Evolutionary conservation across 2,329 filamentous ascomycete genomes (phyloP).

Genomic region (Iodosphaeria phyllophila): DNA sequence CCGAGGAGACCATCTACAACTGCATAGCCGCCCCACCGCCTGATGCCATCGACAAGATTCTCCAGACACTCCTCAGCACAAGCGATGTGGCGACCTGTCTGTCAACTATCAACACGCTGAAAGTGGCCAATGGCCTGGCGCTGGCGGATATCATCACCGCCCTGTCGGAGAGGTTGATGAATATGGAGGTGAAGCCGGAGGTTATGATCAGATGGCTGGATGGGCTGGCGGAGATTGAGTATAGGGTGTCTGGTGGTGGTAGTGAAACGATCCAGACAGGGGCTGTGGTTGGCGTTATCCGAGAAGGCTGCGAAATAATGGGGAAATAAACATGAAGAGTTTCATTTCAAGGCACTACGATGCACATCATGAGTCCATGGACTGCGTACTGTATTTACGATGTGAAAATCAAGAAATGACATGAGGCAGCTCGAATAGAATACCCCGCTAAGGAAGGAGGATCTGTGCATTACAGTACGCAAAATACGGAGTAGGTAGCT

Average conservation of each 20-base stretch:
- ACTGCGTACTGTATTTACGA: neutral
- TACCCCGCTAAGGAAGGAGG: no score
- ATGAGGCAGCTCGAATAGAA: neutral
- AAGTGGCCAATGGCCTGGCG: conserved; percentile 69
- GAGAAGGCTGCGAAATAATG: conserved; percentile 66
- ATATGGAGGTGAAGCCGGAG: conserved; percentile 67
- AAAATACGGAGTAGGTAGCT: no score
- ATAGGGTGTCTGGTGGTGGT: conserved; percentile 71
- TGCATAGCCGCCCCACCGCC: conserved; percentile 94
- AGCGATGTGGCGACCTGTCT: conserved; percentile 81
- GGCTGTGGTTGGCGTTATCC: conserved; percentile 74
- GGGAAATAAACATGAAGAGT: conserved; percentile 8
- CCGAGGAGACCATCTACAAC: conserved; percentile 90
- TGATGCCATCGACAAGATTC: conserved; percentile 67
- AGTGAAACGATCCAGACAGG: conserved; percentile 83
- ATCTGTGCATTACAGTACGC: no score
- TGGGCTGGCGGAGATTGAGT: conserved; percentile 82
- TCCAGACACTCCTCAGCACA: conserved; percentile 66
- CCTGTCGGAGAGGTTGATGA: conserved; percentile 63
- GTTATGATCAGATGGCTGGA: conserved; percentile 86
- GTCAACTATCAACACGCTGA: conserved; percentile 72
- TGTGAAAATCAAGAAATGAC: neutral
- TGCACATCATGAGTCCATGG: neutral
- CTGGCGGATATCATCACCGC: conserved; percentile 86
- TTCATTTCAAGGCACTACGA: neutral